Conservation (phyloP, 106 monocot genomes). For the Agapanthus africanus region DNA sequence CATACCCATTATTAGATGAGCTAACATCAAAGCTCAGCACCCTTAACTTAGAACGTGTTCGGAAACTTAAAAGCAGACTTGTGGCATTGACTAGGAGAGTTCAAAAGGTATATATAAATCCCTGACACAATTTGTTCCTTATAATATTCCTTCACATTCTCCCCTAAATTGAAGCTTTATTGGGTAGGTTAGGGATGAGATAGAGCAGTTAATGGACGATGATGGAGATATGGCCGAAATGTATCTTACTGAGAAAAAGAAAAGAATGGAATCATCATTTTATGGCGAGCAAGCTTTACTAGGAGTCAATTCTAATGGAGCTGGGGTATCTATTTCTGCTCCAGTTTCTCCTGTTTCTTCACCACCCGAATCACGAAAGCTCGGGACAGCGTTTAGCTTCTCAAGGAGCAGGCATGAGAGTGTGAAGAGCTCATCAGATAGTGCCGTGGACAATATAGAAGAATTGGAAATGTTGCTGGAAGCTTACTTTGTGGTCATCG, state of each 20-base stretch:
- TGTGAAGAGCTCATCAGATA: conserved; percentile 30
- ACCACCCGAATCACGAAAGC: conserved; percentile 39
- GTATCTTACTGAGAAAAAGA: conserved; percentile 70
- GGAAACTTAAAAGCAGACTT: conserved; percentile 76
- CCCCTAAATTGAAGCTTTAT: no score
- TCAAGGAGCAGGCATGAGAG: conserved; percentile 54
- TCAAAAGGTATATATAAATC: conserved; percentile 96
- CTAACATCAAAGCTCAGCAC: conserved; percentile 88
- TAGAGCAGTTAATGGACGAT: conserved; percentile 78
- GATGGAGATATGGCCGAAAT: conserved; percentile 84
- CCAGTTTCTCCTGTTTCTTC: conserved; percentile 69
- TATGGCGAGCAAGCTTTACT: conserved; percentile 37
- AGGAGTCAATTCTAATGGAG: conserved; percentile 18
- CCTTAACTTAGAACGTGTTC: conserved; percentile 63
- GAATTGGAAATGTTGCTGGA: conserved; percentile 71
- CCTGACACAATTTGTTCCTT: no score
- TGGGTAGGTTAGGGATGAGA: conserved; percentile 66
- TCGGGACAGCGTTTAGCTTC: conserved; percentile 42
- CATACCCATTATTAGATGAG: conserved; percentile 85
- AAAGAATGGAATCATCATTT: conserved; percentile 42
- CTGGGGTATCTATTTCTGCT: conserved; percentile 44
- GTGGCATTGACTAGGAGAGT: conserved; percentile 81
- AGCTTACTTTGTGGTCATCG: conserved; percentile 70
- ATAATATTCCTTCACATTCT: no score
- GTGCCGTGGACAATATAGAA: conserved; percentile 47